Evolutionary conservation across 768 basidiomycete species (phyloP).

Genomic region (Boletus rex-veris): DNA sequence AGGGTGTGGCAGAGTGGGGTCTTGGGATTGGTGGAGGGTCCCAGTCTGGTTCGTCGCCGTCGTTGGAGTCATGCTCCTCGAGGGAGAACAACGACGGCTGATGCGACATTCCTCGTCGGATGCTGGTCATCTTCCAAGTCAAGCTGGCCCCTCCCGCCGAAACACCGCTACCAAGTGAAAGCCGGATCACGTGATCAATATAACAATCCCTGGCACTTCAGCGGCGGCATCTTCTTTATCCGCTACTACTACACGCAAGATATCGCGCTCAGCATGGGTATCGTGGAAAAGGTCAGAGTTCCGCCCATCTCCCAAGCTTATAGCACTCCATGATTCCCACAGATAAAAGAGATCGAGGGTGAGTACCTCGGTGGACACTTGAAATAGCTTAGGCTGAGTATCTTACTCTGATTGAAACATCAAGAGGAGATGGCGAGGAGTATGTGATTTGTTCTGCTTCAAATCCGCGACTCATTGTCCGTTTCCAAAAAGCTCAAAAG

Average conservation of each 20-base stretch:
- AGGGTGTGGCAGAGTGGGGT: constrained; percentile 19
- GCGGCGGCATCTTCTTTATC: too few species aligned
- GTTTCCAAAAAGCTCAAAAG: constrained; percentile 70
- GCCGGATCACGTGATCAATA: constrained; percentile 8
- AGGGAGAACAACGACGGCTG: constrained; percentile 68
- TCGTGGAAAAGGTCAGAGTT: constrained; percentile 79
- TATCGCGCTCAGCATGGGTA: constrained; percentile 65
- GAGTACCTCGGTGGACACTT: constrained; percentile 30
- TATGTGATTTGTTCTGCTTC: constrained; percentile 42
- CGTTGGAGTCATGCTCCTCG: constrained; percentile 50
- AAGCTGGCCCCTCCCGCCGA: neutral
- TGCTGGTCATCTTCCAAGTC: constrained; percentile 17
- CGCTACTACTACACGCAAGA: neutral
- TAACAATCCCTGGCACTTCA: neutral
- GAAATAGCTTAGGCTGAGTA: neutral
- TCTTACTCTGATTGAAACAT: constrained; percentile 10
- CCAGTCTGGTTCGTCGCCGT: constrained; percentile 45
- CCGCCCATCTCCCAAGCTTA: neutral
- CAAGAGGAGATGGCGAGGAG: constrained; percentile 97
- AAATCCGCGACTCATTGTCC: neutral
- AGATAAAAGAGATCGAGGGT: constrained; percentile 98
- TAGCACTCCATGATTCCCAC: constrained; percentile 2
- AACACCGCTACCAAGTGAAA: neutral
- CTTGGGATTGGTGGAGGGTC: constrained; percentile 35
- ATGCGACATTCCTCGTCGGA: constrained; percentile 38